Percentiles rank a stretch among this genome's conserved stretches.
phyloP scores from a whole-genome alignment of 2,329 filamentous ascomycete species.

The Pseudonectria buxi region DNA sequence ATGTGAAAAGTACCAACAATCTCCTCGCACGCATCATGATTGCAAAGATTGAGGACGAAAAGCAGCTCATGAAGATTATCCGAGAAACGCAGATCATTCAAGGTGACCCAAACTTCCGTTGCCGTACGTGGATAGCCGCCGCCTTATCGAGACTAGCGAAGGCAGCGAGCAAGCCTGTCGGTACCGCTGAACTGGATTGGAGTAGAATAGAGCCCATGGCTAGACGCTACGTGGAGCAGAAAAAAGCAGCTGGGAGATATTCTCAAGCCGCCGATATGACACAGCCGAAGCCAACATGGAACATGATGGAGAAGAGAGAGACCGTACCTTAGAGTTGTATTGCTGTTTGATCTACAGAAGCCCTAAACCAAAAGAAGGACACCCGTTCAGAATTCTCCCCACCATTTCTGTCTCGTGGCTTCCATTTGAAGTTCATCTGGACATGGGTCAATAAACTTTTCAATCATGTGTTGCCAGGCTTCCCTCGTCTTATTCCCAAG shows the following conservation, averaged over 20 bases:
- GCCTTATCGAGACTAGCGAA: constrained; percentile 26
- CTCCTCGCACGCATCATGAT: constrained; percentile 33
- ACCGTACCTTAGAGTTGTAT: constrained; percentile 12
- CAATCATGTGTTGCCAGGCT: too few species aligned
- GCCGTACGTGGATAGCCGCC: constrained; percentile 31
- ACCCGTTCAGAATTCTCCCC: constrained; percentile 4
- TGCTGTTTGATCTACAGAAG: not conserved
- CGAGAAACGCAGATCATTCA: constrained; percentile 26
- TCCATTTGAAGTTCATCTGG: too few species aligned
- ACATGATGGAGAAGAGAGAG: constrained; percentile 22
- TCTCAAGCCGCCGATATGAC: constrained; percentile 1
- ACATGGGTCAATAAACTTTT: too few species aligned
- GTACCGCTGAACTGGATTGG: constrained; percentile 33
- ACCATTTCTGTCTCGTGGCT: constrained; percentile 63
- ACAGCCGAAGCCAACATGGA: constrained; percentile 25
- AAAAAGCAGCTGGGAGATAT: constrained; percentile 21
- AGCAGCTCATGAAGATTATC: constrained; percentile 26
- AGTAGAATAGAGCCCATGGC: constrained; percentile 26
- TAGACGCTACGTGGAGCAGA: constrained; percentile 29
- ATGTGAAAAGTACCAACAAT: constrained; percentile 17
- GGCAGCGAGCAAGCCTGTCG: constrained; percentile 31
- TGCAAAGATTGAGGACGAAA: constrained; percentile 32
- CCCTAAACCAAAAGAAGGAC: not conserved
- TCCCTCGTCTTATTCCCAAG: too few species aligned
- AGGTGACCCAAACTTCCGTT: constrained; percentile 31